phyloP scores from a whole-genome alignment of 495 filamentous ascomycete species.

The Aspergillus campestris region DNA sequence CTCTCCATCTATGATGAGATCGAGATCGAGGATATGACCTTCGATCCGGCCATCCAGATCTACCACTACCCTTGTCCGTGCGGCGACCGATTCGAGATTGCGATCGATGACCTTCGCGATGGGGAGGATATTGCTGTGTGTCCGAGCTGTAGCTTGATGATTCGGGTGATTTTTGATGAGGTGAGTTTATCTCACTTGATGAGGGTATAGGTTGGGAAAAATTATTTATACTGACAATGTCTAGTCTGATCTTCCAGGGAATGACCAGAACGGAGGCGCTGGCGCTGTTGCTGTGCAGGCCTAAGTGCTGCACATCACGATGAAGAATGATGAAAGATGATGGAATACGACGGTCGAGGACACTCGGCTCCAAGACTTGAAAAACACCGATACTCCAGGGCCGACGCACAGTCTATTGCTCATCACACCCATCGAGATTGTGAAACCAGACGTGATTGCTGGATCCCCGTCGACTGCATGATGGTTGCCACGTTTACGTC shows the following conservation, averaged over 20 bases:
- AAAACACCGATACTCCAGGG: too few species aligned
- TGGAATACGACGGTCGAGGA: too few species aligned
- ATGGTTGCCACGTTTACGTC: too few species aligned
- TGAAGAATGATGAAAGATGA: too few species aligned
- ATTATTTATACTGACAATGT: constrained; percentile 1
- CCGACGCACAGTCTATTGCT: too few species aligned
- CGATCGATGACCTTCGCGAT: constrained; percentile 73
- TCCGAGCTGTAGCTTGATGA: constrained; percentile 94
- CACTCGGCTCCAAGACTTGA: too few species aligned
- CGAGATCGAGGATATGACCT: constrained; percentile 99
- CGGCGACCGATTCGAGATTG: constrained; percentile 94
- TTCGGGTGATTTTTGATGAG: constrained; percentile 82
- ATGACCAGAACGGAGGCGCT: constrained; percentile 23
- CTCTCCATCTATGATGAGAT: constrained; percentile 92
- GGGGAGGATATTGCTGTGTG: constrained; percentile 90
- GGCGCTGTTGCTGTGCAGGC: constrained; percentile 33
- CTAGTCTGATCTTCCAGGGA: constrained; percentile 37
- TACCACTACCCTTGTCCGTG: constrained; percentile 97
- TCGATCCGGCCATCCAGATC: constrained; percentile 68
- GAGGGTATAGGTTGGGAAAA: not conserved
- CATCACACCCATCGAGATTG: too few species aligned
- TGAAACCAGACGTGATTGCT: too few species aligned
- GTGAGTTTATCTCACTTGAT: constrained; percentile 37
- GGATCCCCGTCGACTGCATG: too few species aligned
- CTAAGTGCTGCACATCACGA: constrained; percentile 8